Conservation (phyloP, 192 early-diverging fungal genomes). For the Allomyces javanicus region DNA sequence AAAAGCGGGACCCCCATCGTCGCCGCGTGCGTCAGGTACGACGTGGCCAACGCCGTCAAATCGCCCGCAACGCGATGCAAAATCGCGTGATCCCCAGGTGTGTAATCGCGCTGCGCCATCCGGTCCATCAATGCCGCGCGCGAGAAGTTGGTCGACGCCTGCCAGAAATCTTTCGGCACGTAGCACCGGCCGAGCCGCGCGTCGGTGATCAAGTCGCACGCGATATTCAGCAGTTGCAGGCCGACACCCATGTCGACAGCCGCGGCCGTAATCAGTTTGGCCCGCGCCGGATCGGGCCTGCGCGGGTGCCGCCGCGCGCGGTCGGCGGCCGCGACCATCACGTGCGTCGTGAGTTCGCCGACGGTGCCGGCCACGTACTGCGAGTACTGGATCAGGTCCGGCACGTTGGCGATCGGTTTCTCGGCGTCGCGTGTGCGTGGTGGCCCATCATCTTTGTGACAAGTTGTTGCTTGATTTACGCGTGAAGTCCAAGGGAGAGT, state of each 20-base stretch:
- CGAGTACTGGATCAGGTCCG: slow-evolving; percentile 9
- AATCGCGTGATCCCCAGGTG: not conserved
- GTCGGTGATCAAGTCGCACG: slow-evolving; percentile 12
- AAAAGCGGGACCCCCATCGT: slow-evolving; percentile 4
- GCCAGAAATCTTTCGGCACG: slow-evolving; percentile 5
- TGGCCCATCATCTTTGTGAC: too few species aligned
- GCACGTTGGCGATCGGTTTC: slow-evolving; percentile 4
- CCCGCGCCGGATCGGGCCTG: too few species aligned
- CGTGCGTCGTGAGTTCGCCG: slow-evolving; percentile 10
- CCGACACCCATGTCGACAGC: slow-evolving; percentile 12
- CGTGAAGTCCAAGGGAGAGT: too few species aligned
- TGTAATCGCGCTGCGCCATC: not conserved
- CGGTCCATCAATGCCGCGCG: slow-evolving; percentile 1
- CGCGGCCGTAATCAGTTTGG: not conserved
- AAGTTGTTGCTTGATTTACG: too few species aligned
- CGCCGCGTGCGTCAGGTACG: not conserved
- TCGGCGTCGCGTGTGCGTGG: not conserved
- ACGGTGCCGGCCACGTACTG: slow-evolving; percentile 12
- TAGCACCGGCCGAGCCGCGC: slow-evolving; percentile 7
- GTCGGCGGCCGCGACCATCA: slow-evolving; percentile 5
- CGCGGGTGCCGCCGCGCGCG: not conserved
- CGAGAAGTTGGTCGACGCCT: not conserved
- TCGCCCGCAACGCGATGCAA: not conserved
- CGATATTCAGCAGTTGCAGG: slow-evolving; percentile 16
- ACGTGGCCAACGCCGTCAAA: not conserved